Evolutionary conservation across 352 stramenopile genomes (phyloP), one percentile per base, ranked within the genome.

Genomic region (Chrysophaeum taylorii): DNA sequence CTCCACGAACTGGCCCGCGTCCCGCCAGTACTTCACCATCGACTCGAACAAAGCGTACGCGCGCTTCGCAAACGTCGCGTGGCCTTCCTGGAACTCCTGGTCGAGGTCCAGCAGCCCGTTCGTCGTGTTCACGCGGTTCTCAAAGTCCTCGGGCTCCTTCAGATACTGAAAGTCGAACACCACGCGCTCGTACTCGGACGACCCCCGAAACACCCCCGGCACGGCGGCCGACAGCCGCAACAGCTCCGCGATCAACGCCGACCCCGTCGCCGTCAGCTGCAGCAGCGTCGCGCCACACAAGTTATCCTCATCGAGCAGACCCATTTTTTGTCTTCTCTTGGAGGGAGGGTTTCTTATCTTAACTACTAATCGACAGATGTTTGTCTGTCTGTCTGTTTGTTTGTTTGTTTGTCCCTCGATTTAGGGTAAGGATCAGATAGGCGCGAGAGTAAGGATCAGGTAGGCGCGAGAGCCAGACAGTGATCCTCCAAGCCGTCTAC

Each of bases 91-190:
- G 70, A 94, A 94, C 76, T 95, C 90, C 37, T 92, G 83, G 71
- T 96, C 90, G 18, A 95, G 76, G 70, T 93, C 85, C 41, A 90
- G 75, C n/a, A 95, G 74, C 60, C 91, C 84, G 45, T 74, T 75
- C 23, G 38, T 89, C 80, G 81, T 91, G 79, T 91, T 92, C 68
- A 96, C 82, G 82, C 88, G 88, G 61, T 89, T 93, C 73, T 97
- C 92, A 76, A 90, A 96, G 69, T 95, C 89, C 72, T 97, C 91
- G 0, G 90, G 88, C 70, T 92, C 94, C 75, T 94, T 93, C 62
- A 97, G 70, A 72, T 97, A 97, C 25, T 82, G 80, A 80, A 96
- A 96, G 75, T 97, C 91, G 73, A 97, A 97, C 33, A 97, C 74
- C 52, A 97, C 62, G 27, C 15, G 36, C 69, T 36, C 60, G 31